Evolutionary conservation across 2,329 filamentous ascomycete species (phyloP), one percentile per base, ranked within the genome.

Genomic region (Sclerotinia glacialis): DNA sequence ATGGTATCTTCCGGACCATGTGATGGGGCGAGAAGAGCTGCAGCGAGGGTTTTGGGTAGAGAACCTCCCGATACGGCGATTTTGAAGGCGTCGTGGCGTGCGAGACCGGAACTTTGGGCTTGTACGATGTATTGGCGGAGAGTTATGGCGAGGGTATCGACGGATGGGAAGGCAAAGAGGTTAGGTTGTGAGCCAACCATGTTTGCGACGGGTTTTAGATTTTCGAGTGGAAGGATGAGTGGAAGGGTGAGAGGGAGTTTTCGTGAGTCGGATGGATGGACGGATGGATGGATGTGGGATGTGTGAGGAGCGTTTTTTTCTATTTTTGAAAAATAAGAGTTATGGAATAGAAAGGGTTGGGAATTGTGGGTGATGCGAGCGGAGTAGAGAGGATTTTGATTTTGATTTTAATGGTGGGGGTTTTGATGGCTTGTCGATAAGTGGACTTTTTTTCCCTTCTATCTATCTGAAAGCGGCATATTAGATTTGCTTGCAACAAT

Each of bases 21-120:
- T 28, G 78, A 76, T 75, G 80, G 73, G 26, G 86, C 76, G 34
- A 98, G 86, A 14, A 98, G 86, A 12, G 93, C 93, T 78, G 92
- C 87, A 55, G 93, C 92, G 52, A 99, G 89, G 18, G 89, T 91
- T 76, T 92, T 89, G 67, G 95, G 95, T 55, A 99, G 86, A 21
- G 93, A 97, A 73, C 95, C 95, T 72, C 95, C 95, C 0, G 94
- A 98, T 64, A 98, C 90, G 71, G 89, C 95, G 68, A 99, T 83
- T 79, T 96, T 94, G 85, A 99, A 98, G 77, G 84, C 84, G 70
- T 85, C 84, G 79, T 98, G 95, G 69, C 93, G 91, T 72, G 83
- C 81, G 70, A 98, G 80, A 67, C 93, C 92, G 68, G 88, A 85
- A 75, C 89, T 89, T 80, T 99, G 94, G 74, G 85, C 88, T 74